These are phyloP conservation scores for Scytalidium sp. DNA, from an alignment of 2,329 filamentous ascomycete species.

Conservation along the genomic window DNA sequence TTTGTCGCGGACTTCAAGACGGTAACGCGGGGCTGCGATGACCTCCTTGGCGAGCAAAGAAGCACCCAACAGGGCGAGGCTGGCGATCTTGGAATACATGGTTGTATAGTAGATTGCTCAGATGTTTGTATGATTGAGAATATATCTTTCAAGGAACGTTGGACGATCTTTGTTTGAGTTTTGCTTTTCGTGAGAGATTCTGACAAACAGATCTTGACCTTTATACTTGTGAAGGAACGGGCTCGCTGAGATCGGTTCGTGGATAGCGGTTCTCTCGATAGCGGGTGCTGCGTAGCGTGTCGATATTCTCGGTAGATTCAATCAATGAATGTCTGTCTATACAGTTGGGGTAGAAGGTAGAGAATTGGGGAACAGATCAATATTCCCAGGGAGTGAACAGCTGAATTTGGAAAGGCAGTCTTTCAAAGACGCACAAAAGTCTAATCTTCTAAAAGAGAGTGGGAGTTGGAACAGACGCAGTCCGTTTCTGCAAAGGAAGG, in stretches of 20 bases:
- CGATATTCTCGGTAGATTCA: too few species aligned
- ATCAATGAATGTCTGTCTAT: not conserved
- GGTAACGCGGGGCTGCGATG: not conserved
- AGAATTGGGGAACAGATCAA: not conserved
- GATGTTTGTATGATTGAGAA: too few species aligned
- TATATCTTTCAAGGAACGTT: too few species aligned
- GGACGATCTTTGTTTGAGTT: too few species aligned
- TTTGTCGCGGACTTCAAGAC: not conserved
- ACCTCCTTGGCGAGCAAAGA: not conserved
- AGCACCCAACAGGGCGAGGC: not conserved
- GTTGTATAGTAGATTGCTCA: too few species aligned
- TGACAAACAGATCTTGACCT: too few species aligned
- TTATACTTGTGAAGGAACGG: too few species aligned
- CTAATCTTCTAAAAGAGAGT: not conserved
- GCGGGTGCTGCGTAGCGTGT: too few species aligned
- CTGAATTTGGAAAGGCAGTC: not conserved
- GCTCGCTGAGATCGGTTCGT: too few species aligned
- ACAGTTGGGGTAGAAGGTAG: not conserved
- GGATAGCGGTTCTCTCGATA: too few species aligned
- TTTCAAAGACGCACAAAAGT: not conserved
- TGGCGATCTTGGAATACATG: not conserved
- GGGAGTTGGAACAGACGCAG: not conserved
- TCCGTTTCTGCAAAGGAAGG: not conserved
- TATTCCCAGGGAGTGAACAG: not conserved
- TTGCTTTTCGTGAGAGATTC: too few species aligned